Evolutionary conservation across 179 eudicot species (phyloP), one percentile per base, ranked within the genome.

Genomic region (Actinidia arguta): DNA sequence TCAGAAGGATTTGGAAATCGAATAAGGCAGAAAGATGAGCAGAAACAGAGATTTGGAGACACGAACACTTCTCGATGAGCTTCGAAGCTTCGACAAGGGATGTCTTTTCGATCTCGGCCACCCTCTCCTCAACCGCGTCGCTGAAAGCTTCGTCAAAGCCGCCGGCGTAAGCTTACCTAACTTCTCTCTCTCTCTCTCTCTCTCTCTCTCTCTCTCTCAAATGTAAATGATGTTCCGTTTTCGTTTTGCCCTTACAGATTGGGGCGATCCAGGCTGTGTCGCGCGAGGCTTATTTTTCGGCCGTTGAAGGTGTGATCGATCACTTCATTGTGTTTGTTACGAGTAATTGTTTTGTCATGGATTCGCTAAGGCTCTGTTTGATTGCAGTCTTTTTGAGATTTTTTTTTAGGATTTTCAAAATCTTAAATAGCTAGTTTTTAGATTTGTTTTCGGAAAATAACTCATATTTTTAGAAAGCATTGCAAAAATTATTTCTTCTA

Each of bases 261-360:
- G 99, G 98, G 78, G 99, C 98, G 31, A 82, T 92, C 31, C 97
- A 96, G 88, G 98, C 99, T 18, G 98, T 93, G 13, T 87, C 98
- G 7, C 93, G 95, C n/a, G 99, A 93, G 84, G 98, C 97, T 54
- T 94, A 90, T 87, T 89, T 96, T 62, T 87, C 94, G 0, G 92
- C 90, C 12, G 81, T 90, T 67, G 98, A 95, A 85, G 92, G 99
- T 95, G 80, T 20, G 68, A 4, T n/a, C n/a, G 46, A 58, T 55
- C 59, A 31, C 46, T 75, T 55, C 14, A 9, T 72, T 25, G 78
- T 39, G 14, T 75, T 56, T 8, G 22, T 55, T 67, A 39, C 22
- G 42, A 67, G 16, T 11, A 58, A 12, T 56, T 0, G 4, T 59
- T 72, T 20, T 58, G 18, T 31, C 44, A 0, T 52, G 42, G 42